Evolutionary conservation across 1,284 basidiomycete genomes (phyloP).

Genomic region (Puccinia polysora): DNA sequence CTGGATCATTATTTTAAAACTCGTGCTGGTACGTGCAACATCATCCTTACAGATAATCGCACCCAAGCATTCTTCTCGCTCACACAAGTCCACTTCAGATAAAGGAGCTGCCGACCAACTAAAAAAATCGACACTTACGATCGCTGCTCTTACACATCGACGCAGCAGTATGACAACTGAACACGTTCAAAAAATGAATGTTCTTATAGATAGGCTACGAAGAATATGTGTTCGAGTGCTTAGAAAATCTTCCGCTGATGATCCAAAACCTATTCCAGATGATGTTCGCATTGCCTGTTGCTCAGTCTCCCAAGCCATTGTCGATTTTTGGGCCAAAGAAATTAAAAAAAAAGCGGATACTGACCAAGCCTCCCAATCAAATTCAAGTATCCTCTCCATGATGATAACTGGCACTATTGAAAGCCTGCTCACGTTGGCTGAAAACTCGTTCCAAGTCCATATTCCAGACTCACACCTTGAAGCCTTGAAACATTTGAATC

Average conservation of each 20-base stretch:
- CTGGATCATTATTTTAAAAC: conserved; percentile 32
- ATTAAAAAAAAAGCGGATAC: conserved; percentile 1
- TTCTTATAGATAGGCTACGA: conserved; percentile 19
- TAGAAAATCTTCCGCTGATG: conserved; percentile 6
- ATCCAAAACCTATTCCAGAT: not conserved
- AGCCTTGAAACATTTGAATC: conserved; percentile 20
- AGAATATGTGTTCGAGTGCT: conserved; percentile 25
- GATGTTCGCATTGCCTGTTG: conserved; percentile 13
- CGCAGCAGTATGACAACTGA: conserved; percentile 19
- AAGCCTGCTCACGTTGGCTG: conserved; percentile 27
- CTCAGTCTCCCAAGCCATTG: conserved; percentile 17
- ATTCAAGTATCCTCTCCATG: conserved; percentile 14
- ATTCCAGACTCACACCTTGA: conserved; percentile 14
- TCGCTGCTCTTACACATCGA: conserved; percentile 24
- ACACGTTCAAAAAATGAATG: conserved; percentile 11
- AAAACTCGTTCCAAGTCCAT: conserved; percentile 30
- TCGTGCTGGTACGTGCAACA: conserved; percentile 8
- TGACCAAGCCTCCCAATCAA: not conserved
- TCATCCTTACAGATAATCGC: not conserved
- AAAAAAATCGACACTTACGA: conserved; percentile 8
- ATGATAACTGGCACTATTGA: conserved; percentile 36
- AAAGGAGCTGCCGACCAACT: conserved; percentile 8
- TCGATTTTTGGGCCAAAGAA: conserved; percentile 32
- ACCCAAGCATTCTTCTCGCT: not conserved
- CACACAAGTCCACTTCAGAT: conserved; percentile 6